phyloP scores from a whole-genome alignment of 1,284 basidiomycete species.

The Amylostereum chailletii region DNA sequence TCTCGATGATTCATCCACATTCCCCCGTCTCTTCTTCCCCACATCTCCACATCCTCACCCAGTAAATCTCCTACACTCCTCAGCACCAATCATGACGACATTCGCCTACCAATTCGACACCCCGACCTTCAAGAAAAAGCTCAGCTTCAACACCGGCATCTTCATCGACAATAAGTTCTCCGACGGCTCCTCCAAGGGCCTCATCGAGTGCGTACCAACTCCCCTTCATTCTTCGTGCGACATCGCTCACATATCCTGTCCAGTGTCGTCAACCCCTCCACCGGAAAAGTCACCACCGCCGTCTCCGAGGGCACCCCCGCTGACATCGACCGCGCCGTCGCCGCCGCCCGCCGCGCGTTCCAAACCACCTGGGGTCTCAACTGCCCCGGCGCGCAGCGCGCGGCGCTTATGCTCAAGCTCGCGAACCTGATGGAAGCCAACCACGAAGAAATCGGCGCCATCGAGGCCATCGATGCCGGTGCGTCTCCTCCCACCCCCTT shows the following conservation, averaged over 20 bases:
- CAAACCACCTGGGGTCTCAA: conserved; percentile 70
- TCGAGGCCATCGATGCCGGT: conserved; percentile 69
- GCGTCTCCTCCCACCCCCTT: neutral
- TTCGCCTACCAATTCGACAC: conserved; percentile 58
- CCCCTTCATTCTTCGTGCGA: conserved; percentile 1
- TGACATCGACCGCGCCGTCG: conserved; percentile 74
- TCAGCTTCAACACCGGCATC: conserved; percentile 64
- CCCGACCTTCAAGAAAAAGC: conserved; percentile 61
- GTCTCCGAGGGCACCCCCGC: conserved; percentile 60
- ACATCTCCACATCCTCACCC: conserved; percentile 3
- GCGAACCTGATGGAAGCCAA: conserved; percentile 69
- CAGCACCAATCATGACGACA: conserved; percentile 19
- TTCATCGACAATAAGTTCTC: conserved; percentile 81
- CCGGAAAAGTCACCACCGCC: conserved; percentile 59
- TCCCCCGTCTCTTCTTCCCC: neutral
- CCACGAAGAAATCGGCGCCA: conserved; percentile 63
- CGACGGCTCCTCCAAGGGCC: conserved; percentile 54
- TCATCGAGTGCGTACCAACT: conserved; percentile 51
- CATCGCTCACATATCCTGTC: conserved; percentile 1
- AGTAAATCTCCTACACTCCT: conserved; percentile 12
- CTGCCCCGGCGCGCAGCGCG: conserved; percentile 52
- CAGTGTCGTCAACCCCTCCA: conserved; percentile 76
- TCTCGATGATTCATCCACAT: no score
- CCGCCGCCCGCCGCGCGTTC: conserved; percentile 72
- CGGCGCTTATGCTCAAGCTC: conserved; percentile 60